phyloP scores from a whole-genome alignment of 495 filamentous ascomycete genomes.

The Astrocystis sublimbata region DNA sequence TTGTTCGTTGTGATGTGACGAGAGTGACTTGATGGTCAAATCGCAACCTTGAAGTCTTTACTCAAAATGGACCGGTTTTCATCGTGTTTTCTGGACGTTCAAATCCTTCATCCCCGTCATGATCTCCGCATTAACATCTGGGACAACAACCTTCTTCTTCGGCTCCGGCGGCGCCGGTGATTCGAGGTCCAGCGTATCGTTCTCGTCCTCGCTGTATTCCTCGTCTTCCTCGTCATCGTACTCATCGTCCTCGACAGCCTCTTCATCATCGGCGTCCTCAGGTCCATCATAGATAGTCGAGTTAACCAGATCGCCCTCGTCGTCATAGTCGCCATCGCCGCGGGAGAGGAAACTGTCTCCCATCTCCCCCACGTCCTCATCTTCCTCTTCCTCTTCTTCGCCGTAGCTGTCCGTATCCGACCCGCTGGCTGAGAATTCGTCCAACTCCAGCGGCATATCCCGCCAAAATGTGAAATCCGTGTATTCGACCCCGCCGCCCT shows the following conservation, averaged over 20 bases:
- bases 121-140: conserved; percentile 49
- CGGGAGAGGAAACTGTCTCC: conserved; percentile 61
- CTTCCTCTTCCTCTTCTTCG: conserved; percentile 51
- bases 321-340: conserved; percentile 35
- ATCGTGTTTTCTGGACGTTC: conserved; percentile 35
- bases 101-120: conserved; percentile 53
- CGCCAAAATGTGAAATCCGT: conserved; percentile 91
- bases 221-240: conserved; percentile 27
- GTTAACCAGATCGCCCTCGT: conserved; percentile 39
- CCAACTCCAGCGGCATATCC: conserved; percentile 68
- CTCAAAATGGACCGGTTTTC: conserved; percentile 21
- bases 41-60: not conserved
- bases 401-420: conserved; percentile 56
- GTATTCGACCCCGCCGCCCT: conserved; percentile 78
- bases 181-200: conserved; percentile 25
- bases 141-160: conserved; percentile 23
- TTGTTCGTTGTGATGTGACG: not conserved
- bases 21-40: not conserved
- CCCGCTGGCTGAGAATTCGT: conserved; percentile 78
- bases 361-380: conserved; percentile 45
- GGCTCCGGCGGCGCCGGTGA: conserved; percentile 11
- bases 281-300: conserved; percentile 34
- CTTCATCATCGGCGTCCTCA: conserved; percentile 40
- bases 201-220: conserved; percentile 37
- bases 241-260: conserved; percentile 32